Percentiles rank a stretch among this genome's conserved stretches.
These are phyloP conservation scores for Mortierella hygrophila DNA, from an alignment of 192 early-diverging fungal species.

Conservation along the genomic window DNA sequence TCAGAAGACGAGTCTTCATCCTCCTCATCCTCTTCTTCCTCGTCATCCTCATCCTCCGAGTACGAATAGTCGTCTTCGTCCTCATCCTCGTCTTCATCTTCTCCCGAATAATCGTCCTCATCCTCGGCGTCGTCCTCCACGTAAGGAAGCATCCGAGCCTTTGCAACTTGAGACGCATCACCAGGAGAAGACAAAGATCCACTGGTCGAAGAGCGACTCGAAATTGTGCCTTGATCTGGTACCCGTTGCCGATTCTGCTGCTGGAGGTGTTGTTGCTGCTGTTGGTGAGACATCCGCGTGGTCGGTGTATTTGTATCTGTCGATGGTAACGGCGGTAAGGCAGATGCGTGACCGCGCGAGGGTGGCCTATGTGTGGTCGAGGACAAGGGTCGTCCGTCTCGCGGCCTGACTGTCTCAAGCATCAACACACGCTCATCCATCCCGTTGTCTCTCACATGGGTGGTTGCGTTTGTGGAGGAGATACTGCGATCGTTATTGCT, in stretches of 20 bases:
- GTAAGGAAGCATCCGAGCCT: slow-evolving; percentile 23
- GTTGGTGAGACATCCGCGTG: neutral
- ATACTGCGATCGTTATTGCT: neutral
- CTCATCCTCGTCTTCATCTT: slow-evolving; percentile 31
- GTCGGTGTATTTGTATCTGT: neutral
- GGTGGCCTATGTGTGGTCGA: neutral
- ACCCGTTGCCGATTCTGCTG: neutral
- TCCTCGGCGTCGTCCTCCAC: slow-evolving; percentile 32
- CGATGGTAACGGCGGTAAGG: neutral
- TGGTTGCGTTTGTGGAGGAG: neutral
- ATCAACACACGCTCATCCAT: neutral
- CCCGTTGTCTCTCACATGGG: neutral
- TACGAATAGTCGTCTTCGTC: slow-evolving; percentile 46
- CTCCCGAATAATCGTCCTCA: slow-evolving; percentile 16
- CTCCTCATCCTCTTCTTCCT: slow-evolving; percentile 32
- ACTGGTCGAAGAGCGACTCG: neutral
- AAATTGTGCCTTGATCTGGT: neutral
- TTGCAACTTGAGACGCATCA: neutral
- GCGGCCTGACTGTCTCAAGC: neutral
- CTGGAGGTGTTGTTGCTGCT: neutral
- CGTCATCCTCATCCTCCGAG: slow-evolving; percentile 47
- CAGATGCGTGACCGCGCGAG: neutral
- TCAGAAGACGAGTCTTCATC: slow-evolving; percentile 20
- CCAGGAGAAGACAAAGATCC: neutral
- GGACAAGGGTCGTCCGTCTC: neutral